Conservation (phyloP, 2,329 filamentous ascomycete species). For the Aspergillus aculeatus region DNA sequence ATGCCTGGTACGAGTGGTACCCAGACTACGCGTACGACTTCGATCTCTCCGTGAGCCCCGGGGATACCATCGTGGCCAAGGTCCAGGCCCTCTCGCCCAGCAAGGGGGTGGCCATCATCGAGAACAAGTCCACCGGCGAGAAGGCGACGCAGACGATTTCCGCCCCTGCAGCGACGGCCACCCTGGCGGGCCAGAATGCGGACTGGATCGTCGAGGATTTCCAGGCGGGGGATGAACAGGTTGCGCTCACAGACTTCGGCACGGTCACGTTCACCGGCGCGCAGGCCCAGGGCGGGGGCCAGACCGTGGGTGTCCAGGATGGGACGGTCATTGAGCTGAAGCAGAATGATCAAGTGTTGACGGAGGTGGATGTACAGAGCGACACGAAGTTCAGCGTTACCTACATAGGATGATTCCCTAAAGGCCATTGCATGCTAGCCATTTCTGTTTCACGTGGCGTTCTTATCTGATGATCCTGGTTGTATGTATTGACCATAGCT, state of each 20-base stretch:
- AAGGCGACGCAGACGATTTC: slow-evolving; percentile 53
- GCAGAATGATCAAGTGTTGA: slow-evolving; percentile 41
- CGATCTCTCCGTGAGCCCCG: slow-evolving; percentile 44
- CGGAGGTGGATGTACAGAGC: slow-evolving; percentile 26
- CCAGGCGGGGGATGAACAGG: slow-evolving; percentile 37
- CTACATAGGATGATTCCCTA: slow-evolving; percentile 13
- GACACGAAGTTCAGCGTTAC: slow-evolving; percentile 29
- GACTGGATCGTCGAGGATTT: slow-evolving; percentile 66
- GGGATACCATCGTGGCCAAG: slow-evolving; percentile 46
- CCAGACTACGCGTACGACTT: slow-evolving; percentile 58
- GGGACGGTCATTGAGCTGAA: slow-evolving; percentile 50
- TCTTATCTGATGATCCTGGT: background rate
- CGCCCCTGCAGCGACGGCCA: slow-evolving; percentile 39
- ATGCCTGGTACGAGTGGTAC: slow-evolving; percentile 64
- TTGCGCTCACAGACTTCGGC: slow-evolving; percentile 51
- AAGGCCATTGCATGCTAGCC: background rate
- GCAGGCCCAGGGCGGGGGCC: slow-evolving; percentile 24
- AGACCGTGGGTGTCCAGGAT: slow-evolving; percentile 32
- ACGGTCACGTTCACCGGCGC: slow-evolving; percentile 42
- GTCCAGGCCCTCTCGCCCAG: slow-evolving; percentile 41
- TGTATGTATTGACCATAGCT: background rate
- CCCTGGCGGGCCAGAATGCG: slow-evolving; percentile 56
- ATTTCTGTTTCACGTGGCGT: background rate
- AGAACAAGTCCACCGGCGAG: slow-evolving; percentile 55
- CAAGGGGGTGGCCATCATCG: slow-evolving; percentile 48